These are phyloP conservation scores for Ophiocordyceps sinensis DNA, from an alignment of 2,329 filamentous ascomycete genomes.

Conservation along the genomic window DNA sequence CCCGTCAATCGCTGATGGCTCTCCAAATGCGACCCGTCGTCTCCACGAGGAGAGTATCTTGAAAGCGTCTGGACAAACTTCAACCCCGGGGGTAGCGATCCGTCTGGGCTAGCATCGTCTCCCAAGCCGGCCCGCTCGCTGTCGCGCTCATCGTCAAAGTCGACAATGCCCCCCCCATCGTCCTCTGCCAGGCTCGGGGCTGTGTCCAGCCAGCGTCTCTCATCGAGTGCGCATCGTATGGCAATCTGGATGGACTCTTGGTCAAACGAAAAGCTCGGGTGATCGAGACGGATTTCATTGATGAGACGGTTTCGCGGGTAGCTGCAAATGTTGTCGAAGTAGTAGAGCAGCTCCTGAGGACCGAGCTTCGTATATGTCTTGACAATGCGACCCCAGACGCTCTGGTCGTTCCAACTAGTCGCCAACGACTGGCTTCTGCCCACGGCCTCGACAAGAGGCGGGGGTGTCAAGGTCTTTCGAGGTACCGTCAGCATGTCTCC, in stretches of 20 bases:
- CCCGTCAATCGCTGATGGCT: constrained; percentile 10
- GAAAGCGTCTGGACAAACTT: constrained; percentile 15
- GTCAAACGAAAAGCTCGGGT: constrained; percentile 28
- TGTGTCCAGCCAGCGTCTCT: constrained; percentile 19
- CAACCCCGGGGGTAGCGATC: constrained; percentile 16
- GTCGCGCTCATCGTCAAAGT: constrained; percentile 24
- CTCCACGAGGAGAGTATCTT: constrained; percentile 24
- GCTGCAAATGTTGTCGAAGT: constrained; percentile 30
- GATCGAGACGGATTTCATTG: constrained; percentile 22
- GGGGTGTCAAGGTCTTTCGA: constrained; percentile 7
- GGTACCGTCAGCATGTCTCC: constrained; percentile 1
- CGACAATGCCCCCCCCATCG: constrained; percentile 23
- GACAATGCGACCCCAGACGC: constrained; percentile 23
- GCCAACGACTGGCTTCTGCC: constrained; percentile 16
- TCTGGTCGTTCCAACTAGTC: constrained; percentile 21
- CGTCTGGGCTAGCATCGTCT: constrained; percentile 22
- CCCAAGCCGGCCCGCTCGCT: constrained; percentile 13
- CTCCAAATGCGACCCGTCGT: constrained; percentile 21
- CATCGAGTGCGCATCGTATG: constrained; percentile 21
- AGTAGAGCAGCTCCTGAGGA: constrained; percentile 32
- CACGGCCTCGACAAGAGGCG: constrained; percentile 8
- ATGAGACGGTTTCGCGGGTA: constrained; percentile 31
- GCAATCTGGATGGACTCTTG: constrained; percentile 29
- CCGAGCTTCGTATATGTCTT: constrained; percentile 34
- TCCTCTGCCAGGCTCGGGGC: constrained; percentile 18